Conservation (phyloP, 192 early-diverging fungal genomes). For the Hyaloraphidium curvatum region DNA sequence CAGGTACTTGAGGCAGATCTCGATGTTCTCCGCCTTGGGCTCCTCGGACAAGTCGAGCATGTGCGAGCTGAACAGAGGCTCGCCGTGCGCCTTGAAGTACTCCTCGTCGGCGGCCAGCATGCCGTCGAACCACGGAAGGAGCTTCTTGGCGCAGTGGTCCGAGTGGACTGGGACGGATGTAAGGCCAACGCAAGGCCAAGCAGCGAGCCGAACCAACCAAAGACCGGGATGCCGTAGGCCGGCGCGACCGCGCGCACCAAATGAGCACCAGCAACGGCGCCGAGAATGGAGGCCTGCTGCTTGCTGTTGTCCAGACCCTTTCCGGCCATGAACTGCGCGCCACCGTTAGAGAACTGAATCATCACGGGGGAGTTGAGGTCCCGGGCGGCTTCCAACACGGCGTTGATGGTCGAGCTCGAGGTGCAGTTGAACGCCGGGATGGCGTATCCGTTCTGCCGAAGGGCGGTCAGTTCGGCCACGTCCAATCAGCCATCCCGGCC, state of each 20-base stretch:
- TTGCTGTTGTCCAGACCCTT: slow-evolving; percentile 79
- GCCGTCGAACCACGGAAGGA: slow-evolving; percentile 93
- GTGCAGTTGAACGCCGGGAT: slow-evolving; percentile 97
- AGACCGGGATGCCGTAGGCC: slow-evolving; percentile 53
- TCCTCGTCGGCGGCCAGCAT: slow-evolving; percentile 88
- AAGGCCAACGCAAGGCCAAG: too few relatives aligned
- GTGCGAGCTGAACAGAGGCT: slow-evolving; percentile 93
- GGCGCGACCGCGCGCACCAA: slow-evolving; percentile 62
- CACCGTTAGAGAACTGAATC: slow-evolving; percentile 91
- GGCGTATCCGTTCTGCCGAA: slow-evolving; percentile 63
- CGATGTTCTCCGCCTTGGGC: slow-evolving; percentile 84
- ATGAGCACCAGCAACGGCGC: slow-evolving; percentile 79
- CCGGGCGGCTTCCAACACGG: slow-evolving; percentile 82
- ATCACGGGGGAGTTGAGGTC: slow-evolving; percentile 82
- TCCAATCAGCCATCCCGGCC: not conserved
- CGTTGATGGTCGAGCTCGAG: slow-evolving; percentile 78
- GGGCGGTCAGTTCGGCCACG: slow-evolving; percentile 1
- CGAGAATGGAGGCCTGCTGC: slow-evolving; percentile 74
- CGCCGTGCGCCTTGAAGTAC: slow-evolving; percentile 81
- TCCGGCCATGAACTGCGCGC: slow-evolving; percentile 77
- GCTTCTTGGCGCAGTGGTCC: slow-evolving; percentile 94
- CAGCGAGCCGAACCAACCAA: slow-evolving; percentile 36
- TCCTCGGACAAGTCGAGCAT: slow-evolving; percentile 96
- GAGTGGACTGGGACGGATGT: slow-evolving; percentile 67
- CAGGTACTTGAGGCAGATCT: slow-evolving; percentile 73